phyloP scores from a whole-genome alignment of 768 basidiomycete species.

The Tricholoma terreum region DNA sequence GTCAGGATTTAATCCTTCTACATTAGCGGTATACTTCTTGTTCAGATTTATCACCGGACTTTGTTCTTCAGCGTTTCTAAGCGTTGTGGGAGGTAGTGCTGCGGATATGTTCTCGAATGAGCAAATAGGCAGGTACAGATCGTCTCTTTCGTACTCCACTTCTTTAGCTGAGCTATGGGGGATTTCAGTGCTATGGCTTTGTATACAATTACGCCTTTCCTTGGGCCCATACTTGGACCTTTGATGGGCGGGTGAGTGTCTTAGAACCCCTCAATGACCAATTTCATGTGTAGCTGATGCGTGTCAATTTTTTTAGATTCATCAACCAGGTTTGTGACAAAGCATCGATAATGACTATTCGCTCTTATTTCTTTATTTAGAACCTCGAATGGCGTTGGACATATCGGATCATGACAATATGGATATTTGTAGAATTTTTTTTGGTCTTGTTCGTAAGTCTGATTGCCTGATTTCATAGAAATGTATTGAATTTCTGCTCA shows the following conservation, averaged over 20 bases:
- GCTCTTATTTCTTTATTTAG: conserved; percentile 27
- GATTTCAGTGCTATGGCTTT: conserved; percentile 46
- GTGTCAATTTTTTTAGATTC: conserved; percentile 44
- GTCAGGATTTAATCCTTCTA: not conserved
- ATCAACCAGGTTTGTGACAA: conserved; percentile 55
- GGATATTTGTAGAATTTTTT: conserved; percentile 55
- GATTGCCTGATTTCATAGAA: not conserved
- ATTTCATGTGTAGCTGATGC: too few relatives aligned
- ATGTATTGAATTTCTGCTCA: conserved; percentile 19
- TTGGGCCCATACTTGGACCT: conserved; percentile 53
- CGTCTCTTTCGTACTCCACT: not conserved
- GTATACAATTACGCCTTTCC: conserved; percentile 53
- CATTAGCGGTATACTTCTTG: conserved; percentile 54
- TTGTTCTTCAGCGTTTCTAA: conserved; percentile 54
- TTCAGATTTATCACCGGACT: conserved; percentile 54
- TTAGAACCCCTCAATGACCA: too few relatives aligned
- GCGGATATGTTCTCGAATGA: conserved; percentile 55
- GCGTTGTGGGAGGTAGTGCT: conserved; percentile 56
- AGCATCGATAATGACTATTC: not conserved
- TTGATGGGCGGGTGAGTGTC: conserved; percentile 57
- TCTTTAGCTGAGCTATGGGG: not conserved
- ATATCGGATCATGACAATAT: conserved; percentile 66
- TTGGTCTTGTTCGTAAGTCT: conserved; percentile 49
- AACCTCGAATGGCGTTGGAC: conserved; percentile 73
- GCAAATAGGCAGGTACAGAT: conserved; percentile 56